A percentile compares a stretch with the other conserved stretches of the same genome.
phyloP scores from a whole-genome alignment of 2,329 filamentous ascomycete genomes.

The Aureobasidium leucospermi region DNA sequence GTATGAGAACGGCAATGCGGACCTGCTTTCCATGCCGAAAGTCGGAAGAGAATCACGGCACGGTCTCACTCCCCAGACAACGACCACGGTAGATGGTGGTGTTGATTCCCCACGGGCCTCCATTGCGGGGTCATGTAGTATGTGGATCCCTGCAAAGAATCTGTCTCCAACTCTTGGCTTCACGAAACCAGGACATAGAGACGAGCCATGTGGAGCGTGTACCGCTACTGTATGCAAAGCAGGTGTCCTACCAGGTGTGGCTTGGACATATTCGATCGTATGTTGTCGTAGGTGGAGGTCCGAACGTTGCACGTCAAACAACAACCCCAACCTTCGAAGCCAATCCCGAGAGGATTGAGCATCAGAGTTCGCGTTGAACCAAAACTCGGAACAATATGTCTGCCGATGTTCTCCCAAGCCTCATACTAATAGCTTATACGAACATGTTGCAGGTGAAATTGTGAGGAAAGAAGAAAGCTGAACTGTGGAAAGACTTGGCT shows the following conservation, averaged over 20 bases:
- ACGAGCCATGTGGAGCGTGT: not conserved
- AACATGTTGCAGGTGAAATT: not conserved
- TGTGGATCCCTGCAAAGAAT: conserved; percentile 3
- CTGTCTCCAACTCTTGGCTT: not conserved
- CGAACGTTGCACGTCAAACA: not conserved
- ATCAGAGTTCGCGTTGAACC: no score
- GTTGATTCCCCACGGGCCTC: not conserved
- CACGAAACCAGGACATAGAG: not conserved
- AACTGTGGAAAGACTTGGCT: not conserved
- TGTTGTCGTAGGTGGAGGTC: not conserved
- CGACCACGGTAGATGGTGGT: not conserved
- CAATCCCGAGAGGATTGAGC: not conserved
- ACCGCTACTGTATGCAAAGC: not conserved
- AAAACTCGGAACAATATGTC: not conserved
- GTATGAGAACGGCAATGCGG: not conserved
- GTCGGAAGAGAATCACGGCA: not conserved
- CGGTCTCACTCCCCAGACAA: not conserved
- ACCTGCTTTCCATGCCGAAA: not conserved
- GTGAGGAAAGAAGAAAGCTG: not conserved
- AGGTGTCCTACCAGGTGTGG: not conserved
- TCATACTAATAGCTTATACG: not conserved
- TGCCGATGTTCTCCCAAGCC: not conserved
- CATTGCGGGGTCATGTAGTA: not conserved
- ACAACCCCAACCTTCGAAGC: not conserved
- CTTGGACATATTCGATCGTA: not conserved